Percentiles rank a stretch among this genome's conserved stretches.
Evolutionary conservation across 345 rosid genomes (phyloP).

Genomic region (Draba incana): DNA sequence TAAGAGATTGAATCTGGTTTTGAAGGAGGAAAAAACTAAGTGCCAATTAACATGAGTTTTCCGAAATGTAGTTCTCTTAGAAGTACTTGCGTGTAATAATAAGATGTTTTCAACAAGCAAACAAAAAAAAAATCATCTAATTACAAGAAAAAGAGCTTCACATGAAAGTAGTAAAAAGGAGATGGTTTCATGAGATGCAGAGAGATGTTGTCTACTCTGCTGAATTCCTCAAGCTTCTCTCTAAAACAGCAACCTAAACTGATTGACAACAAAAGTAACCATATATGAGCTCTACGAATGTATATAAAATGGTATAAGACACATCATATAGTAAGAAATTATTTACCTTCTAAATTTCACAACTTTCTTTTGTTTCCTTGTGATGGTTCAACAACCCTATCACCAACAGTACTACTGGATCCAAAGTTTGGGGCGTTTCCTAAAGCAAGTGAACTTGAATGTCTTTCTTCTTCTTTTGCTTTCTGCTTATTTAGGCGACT

Average conservation of each 20-base stretch:
- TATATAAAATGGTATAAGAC: conserved; percentile 26
- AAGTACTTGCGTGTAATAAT: conserved; percentile 13
- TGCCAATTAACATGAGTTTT: conserved; percentile 23
- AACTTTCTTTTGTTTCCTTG: conserved; percentile 38
- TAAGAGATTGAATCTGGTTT: conserved; percentile 23
- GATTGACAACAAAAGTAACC: conserved; percentile 43
- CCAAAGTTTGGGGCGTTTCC: conserved; percentile 51
- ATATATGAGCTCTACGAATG: conserved; percentile 7
- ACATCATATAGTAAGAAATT: conserved; percentile 43
- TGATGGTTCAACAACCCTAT: conserved; percentile 40
- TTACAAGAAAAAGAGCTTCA: conserved; percentile 36
- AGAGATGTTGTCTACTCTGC: conserved; percentile 25
- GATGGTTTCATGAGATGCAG: conserved; percentile 25
- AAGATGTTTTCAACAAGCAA: conserved; percentile 2
- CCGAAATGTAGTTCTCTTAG: conserved; percentile 30
- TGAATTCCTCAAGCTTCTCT: conserved; percentile 28
- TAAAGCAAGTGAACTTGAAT: conserved; percentile 35
- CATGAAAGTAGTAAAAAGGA: conserved; percentile 28
- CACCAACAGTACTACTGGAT: conserved; percentile 45
- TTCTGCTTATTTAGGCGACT: conserved; percentile 40
- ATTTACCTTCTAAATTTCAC: conserved; percentile 37
- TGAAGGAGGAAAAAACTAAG: background rate
- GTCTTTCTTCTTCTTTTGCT: conserved; percentile 42
- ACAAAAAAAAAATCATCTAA: conserved; percentile 21
- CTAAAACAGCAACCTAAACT: conserved; percentile 37